Evolutionary conservation across 495 filamentous ascomycete genomes (phyloP), one percentile per base, ranked within the genome.

Genomic region (Hypomontagnella monticulosa): DNA sequence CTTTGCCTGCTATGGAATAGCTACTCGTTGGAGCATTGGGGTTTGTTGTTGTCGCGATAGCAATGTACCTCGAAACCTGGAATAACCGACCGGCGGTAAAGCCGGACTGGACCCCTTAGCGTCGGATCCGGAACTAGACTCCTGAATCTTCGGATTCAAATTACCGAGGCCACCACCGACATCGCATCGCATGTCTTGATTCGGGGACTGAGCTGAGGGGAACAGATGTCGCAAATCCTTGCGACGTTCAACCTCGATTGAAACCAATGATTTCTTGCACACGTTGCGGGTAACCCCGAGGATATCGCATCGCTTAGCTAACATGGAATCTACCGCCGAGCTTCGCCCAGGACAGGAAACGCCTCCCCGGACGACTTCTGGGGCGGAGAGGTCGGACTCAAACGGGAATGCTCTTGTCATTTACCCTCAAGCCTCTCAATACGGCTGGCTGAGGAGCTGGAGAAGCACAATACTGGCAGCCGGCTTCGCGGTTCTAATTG

Each of bases 401-500:
- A 19, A 57, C 1, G 58, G 54, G 9, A 42, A 34, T 10, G 47
- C 64, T 1, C 46, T 67, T 9, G 27, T 67, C 15, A 41, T 67
- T 9, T 58, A 50, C 7, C 37, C 58, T n/a, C 64, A 67, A 7
- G 30, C 40, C 1, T 57, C 46, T 0, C 53, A 44, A 5, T 7
- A 51, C 36, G 30, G 27, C n/a, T 64, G 61, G 61, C 41, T 57
- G 9, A 32, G 53, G 32, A 52, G 61, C 30, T 64, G 61, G 61
- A 23, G 61, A 41, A 34, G 27, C 11, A 37, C 61, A 34, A 43
- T 67, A 3, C 27, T 61, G 15, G 64, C 52, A 3, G 64, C 58
- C 20, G 64, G 64, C 4, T 62, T 67, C 9, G 64, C 64, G 19
- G 49, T 67, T 12, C 23, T 67, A 1, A 42, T 67, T 3, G 37